These are phyloP conservation scores for Asclepias syriaca DNA, from an alignment of 257 asterid genomes.

Conservation along the genomic window DNA sequence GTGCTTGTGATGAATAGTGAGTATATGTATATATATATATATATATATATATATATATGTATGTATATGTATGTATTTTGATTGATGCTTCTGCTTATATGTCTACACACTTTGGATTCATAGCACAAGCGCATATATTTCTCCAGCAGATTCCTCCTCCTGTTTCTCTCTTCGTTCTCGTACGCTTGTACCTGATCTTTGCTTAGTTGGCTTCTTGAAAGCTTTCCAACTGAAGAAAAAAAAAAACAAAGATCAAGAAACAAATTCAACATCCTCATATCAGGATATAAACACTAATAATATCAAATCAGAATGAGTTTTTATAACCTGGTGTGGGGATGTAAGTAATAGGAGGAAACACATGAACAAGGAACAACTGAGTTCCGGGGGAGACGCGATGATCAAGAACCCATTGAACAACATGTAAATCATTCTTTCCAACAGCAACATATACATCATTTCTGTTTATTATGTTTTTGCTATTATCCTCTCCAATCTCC, in stretches of 20 bases:
- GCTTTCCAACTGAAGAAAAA: constrained; percentile 50
- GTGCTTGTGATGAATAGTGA: not conserved
- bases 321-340: constrained; percentile 59
- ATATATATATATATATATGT: no score
- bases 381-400: constrained; percentile 45
- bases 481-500: constrained; percentile 53
- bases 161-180: constrained; percentile 56
- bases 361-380: constrained; percentile 56
- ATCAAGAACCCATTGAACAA: constrained; percentile 67
- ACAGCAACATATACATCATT: constrained; percentile 70
- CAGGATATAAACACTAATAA: not conserved
- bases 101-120: constrained; percentile 44
- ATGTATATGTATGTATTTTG: no score
- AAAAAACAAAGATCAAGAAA: no score
- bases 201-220: constrained; percentile 70
- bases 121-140: constrained; percentile 60
- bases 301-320: constrained; percentile 7
- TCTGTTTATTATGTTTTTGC: constrained; percentile 24
- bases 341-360: constrained; percentile 52
- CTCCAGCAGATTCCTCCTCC: constrained; percentile 48
- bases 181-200: constrained; percentile 57
- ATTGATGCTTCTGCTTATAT: not conserved
- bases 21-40: no score
- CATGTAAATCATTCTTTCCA: constrained; percentile 62
- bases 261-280: not conserved